Base-by-base conservation (phyloP, 345 rosid genomes). In the Gossypium stocksii region DNA sequence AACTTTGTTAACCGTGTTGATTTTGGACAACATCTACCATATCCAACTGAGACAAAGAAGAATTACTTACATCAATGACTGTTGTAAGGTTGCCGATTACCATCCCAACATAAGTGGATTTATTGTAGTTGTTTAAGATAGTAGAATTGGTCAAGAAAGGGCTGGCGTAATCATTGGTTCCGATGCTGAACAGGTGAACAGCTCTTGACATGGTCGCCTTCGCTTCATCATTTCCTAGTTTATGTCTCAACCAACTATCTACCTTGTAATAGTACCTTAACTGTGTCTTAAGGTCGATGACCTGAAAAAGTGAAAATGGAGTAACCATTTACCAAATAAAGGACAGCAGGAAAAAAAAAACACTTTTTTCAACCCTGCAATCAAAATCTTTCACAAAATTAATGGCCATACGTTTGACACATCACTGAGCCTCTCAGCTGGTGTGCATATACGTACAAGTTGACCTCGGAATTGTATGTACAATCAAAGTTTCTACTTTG, bases 61-160 rank as follows among this genome's bases (percentile, higher is more conserved):
- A 23, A 25, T 16, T 48, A 45, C 73, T 75, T 81, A 85, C 90
- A 72, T 76, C 78, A 74, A 87, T 49, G 49, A 80, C 83, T 59
- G 85, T 70, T 45, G 92, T 82, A 58, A 90, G 62, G 78, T 90
- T 88, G 81, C 86, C 87, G 60, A 87, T 81, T 65, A 87, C 93
- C 79, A 85, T 85, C 74, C 69, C 88, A 62, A 89, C 87, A 76
- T 83, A 85, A 67, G 66, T 74, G 56, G 85, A 77, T 66, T 77
- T 25, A 11, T 93, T 77, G 76, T 76, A 78, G 65, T 86, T 76
- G 53, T 67, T 74, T n/a, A 84, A 74, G 11, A 75, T 34, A 65
- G 89, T 76, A 75, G 87, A 89, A 72, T 87, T 90, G 80, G 89
- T 86, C 84, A 85, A 81, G 92, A 89, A 87, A 82, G 83, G 86